phyloP scores from a whole-genome alignment of 257 asterid species.

The Verbena officinalis region DNA sequence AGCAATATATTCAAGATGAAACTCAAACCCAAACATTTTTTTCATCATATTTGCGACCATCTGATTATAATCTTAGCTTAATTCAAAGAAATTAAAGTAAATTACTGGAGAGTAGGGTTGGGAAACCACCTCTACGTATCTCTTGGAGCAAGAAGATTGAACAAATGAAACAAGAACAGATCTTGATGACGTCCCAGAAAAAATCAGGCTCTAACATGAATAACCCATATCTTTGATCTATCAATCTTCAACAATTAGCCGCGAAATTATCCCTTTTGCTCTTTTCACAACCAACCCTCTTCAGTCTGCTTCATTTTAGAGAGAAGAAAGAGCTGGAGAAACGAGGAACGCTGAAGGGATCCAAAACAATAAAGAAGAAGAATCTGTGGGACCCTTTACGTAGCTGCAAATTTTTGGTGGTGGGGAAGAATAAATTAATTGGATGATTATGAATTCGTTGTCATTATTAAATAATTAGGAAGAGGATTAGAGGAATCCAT shows the following conservation, averaged over 20 bases:
- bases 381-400: constrained; percentile 56
- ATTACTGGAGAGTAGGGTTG: constrained; percentile 18
- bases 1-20: constrained; percentile 12
- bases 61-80: constrained; percentile 7
- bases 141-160: constrained; percentile 40
- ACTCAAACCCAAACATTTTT: constrained; percentile 14
- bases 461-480: constrained; percentile 33
- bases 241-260: constrained; percentile 35
- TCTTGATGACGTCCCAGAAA: constrained; percentile 53
- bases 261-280: constrained; percentile 24
- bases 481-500: constrained; percentile 32
- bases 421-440: constrained; percentile 48
- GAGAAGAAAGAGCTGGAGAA: constrained; percentile 31
- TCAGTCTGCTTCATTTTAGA: constrained; percentile 46
- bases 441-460: constrained; percentile 40
- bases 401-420: constrained; percentile 60
- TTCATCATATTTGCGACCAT: not conserved
- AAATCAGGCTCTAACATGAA: constrained; percentile 37
- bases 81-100: not conserved
- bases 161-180: constrained; percentile 41
- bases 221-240: constrained; percentile 38
- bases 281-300: constrained; percentile 45
- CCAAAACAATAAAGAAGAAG: constrained; percentile 17
- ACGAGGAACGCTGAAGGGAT: constrained; percentile 29
- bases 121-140: constrained; percentile 31